phyloP scores from a whole-genome alignment of 1,284 basidiomycete genomes.

The Coriolopsis trogii region DNA sequence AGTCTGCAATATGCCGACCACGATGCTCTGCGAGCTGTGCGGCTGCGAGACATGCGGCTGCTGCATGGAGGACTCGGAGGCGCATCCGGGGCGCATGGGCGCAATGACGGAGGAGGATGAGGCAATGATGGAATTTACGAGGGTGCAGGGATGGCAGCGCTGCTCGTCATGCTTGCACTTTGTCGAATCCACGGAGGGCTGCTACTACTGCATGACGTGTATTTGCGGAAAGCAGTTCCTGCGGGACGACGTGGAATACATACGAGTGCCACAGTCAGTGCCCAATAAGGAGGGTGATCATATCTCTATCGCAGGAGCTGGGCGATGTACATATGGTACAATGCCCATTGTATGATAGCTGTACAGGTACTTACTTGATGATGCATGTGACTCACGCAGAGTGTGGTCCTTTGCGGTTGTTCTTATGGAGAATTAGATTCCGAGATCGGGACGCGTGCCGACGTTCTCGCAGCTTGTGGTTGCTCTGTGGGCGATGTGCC shows the following conservation, averaged over 20 bases:
- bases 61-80: constrained; percentile 23
- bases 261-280: constrained; percentile 24
- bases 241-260: constrained; percentile 25
- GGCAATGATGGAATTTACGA: constrained; percentile 20
- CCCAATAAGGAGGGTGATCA: too few species aligned
- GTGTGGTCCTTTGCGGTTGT: too few species aligned
- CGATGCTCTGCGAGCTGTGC: constrained; percentile 10
- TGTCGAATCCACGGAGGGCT: constrained; percentile 25
- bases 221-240: constrained; percentile 26
- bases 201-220: constrained; percentile 28
- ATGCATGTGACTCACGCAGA: too few species aligned
- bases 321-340: too few species aligned
- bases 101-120: constrained; percentile 2
- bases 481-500: too few species aligned
- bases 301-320: too few species aligned
- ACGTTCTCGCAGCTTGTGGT: too few species aligned
- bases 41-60: constrained; percentile 10
- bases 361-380: too few species aligned
- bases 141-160: constrained; percentile 23
- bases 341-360: too few species aligned
- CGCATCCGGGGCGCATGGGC: constrained; percentile 17
- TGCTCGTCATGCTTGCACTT: constrained; percentile 26
- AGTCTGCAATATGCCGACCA: background rate
- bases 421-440: too few species aligned
- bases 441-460: too few species aligned